These are phyloP conservation scores for Colletotrichum filicis DNA, from an alignment of 2,329 filamentous ascomycete species.

Conservation along the genomic window DNA sequence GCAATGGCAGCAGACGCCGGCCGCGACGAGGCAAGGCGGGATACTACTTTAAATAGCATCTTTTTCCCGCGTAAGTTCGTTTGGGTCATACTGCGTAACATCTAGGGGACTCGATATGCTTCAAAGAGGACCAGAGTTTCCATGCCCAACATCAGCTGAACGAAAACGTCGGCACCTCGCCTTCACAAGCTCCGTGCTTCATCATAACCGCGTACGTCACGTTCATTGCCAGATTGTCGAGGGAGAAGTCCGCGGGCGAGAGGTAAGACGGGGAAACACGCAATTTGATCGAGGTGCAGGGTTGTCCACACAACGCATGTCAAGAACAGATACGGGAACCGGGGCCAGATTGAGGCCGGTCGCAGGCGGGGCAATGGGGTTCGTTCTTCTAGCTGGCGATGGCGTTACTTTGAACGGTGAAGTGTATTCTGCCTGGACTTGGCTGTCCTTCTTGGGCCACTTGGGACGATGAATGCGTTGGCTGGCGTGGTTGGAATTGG, in stretches of 20 bases:
- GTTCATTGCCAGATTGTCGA: neutral
- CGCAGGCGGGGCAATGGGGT: neutral
- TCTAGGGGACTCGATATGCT: conserved; percentile 10
- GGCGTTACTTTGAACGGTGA: too few species aligned
- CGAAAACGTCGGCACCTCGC: conserved; percentile 12
- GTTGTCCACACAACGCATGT: neutral
- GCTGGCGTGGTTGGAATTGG: neutral
- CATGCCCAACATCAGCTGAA: conserved; percentile 31
- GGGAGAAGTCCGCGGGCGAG: neutral
- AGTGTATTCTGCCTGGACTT: neutral
- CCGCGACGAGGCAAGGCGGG: neutral
- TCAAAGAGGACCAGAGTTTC: conserved; percentile 22
- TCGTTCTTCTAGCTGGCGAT: neutral
- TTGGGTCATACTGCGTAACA: neutral
- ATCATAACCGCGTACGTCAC: neutral
- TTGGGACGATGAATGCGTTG: neutral
- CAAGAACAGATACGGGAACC: neutral
- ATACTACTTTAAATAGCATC: conserved; percentile 13
- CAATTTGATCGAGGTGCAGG: neutral
- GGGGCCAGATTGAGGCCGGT: neutral
- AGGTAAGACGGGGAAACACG: neutral
- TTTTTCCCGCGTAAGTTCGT: neutral
- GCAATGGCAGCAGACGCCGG: neutral
- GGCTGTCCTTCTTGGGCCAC: neutral
- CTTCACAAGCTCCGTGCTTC: conserved; percentile 19